phyloP scores from a whole-genome alignment of 2,329 filamentous ascomycete genomes.

The Aureobasidium sp. region DNA sequence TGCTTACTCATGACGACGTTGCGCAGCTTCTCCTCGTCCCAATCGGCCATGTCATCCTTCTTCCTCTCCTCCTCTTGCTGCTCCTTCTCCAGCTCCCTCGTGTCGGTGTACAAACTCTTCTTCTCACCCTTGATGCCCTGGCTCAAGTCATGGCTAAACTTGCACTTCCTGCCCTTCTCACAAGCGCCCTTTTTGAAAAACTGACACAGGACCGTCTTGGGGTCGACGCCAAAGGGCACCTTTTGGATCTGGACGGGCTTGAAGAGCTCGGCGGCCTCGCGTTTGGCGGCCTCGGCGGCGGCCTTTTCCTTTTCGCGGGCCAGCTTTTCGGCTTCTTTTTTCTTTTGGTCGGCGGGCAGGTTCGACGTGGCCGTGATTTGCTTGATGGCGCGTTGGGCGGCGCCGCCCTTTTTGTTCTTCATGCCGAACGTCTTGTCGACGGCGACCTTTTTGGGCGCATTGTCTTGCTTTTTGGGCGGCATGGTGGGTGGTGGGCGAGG shows the following conservation, averaged over 20 bases:
- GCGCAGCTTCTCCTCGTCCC: constrained; percentile 94
- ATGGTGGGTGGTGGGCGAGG: constrained; percentile 45
- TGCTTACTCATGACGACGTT: constrained; percentile 92
- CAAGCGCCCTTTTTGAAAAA: constrained; percentile 97
- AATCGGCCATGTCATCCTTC: constrained; percentile 87
- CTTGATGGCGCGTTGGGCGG: constrained; percentile 83
- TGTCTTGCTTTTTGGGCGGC: constrained; percentile 64
- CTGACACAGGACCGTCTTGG: constrained; percentile 92
- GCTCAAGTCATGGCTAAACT: constrained; percentile 87
- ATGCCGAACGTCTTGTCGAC: constrained; percentile 98
- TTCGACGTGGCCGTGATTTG: constrained; percentile 70
- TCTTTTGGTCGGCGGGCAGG: constrained; percentile 82
- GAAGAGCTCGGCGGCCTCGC: constrained; percentile 73
- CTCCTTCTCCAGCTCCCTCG: constrained; percentile 63
- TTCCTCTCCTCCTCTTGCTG: constrained; percentile 66
- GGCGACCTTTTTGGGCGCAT: constrained; percentile 55
- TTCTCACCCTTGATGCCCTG: constrained; percentile 90
- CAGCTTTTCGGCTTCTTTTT: constrained; percentile 59
- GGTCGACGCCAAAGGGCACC: constrained; percentile 94
- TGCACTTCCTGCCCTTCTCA: constrained; percentile 95
- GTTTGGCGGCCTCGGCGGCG: constrained; percentile 77
- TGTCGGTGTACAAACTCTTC: constrained; percentile 84
- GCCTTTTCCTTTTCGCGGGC: constrained; percentile 79
- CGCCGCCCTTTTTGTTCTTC: constrained; percentile 98
- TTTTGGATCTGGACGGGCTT: constrained; percentile 95